phyloP scores from a whole-genome alignment of 2,329 filamentous ascomycete genomes.

The Stylonectria norvegica region DNA sequence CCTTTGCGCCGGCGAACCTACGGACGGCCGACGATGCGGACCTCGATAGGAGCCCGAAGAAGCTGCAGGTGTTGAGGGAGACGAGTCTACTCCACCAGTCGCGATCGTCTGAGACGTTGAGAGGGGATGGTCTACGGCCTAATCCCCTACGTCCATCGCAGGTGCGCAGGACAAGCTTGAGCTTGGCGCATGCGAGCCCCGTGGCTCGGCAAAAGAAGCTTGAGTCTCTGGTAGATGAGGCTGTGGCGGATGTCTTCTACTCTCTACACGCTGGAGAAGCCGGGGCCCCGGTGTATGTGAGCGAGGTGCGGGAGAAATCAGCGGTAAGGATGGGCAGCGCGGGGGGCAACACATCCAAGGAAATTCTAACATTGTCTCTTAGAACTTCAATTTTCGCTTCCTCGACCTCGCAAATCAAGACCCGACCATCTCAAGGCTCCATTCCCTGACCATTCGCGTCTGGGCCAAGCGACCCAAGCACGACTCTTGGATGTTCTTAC shows the following conservation, averaged over 20 bases:
- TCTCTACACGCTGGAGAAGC: slow-evolving; percentile 68
- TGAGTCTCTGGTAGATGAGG: slow-evolving; percentile 66
- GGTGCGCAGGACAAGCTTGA: slow-evolving; percentile 47
- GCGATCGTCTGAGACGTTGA: slow-evolving; percentile 52
- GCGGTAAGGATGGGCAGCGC: slow-evolving; percentile 48
- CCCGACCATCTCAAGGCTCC: slow-evolving; percentile 61
- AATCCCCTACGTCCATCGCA: slow-evolving; percentile 39
- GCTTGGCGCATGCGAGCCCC: slow-evolving; percentile 45
- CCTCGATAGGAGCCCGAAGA: slow-evolving; percentile 66
- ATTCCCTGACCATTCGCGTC: slow-evolving; percentile 64
- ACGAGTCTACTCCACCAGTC: slow-evolving; percentile 51
- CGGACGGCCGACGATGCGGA: slow-evolving; percentile 77
- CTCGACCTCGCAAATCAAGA: slow-evolving; percentile 70
- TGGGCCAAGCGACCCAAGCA: slow-evolving; percentile 63
- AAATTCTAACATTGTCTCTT: not conserved
- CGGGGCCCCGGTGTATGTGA: slow-evolving; percentile 80
- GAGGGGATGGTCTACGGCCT: slow-evolving; percentile 27
- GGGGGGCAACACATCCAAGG: not conserved
- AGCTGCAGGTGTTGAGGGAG: slow-evolving; percentile 53
- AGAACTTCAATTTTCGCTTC: slow-evolving; percentile 84
- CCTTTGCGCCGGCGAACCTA: slow-evolving; percentile 57
- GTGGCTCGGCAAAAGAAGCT: slow-evolving; percentile 67
- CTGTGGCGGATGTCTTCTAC: slow-evolving; percentile 86
- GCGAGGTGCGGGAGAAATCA: slow-evolving; percentile 73
- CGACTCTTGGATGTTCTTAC: slow-evolving; percentile 56